Evolutionary conservation across 2,329 filamentous ascomycete genomes (phyloP).

Genomic region (Ophiostoma sp.): DNA sequence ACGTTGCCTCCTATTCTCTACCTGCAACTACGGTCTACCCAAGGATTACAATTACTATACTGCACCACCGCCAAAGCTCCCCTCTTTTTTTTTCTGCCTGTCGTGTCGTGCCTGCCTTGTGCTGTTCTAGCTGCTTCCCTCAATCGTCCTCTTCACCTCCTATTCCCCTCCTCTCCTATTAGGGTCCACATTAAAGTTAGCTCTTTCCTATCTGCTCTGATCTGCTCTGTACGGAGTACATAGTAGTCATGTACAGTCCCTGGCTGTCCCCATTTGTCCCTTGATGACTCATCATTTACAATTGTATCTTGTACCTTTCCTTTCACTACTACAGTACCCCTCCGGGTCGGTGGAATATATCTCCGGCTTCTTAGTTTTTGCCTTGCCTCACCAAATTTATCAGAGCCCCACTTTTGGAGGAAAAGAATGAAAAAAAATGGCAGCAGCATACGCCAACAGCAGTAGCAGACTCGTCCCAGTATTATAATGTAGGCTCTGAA

Average conservation of each 20-base stretch:
- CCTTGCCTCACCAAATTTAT: conserved; percentile 11
- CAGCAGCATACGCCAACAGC: background rate
- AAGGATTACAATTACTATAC: background rate
- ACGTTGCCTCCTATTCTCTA: conserved; percentile 10
- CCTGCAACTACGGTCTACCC: background rate
- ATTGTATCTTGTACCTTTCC: background rate
- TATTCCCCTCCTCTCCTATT: conserved; percentile 13
- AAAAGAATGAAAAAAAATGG: conserved; percentile 14
- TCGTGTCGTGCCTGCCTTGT: conserved; percentile 9
- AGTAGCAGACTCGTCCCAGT: background rate
- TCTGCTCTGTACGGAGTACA: no score
- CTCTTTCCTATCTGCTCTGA: background rate
- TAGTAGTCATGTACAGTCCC: no score
- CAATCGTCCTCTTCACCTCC: background rate
- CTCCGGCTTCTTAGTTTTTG: conserved; percentile 7
- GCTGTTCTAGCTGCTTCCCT: conserved; percentile 17
- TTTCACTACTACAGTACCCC: conserved; percentile 1
- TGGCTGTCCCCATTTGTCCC: background rate
- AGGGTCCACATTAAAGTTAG: background rate
- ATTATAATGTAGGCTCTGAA: background rate
- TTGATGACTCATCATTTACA: background rate
- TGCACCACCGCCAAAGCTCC: conserved; percentile 16
- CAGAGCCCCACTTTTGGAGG: background rate
- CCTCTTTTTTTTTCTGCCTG: conserved; percentile 18
- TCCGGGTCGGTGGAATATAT: conserved; percentile 1